Evolutionary conservation across 2,329 filamentous ascomycete species (phyloP), one percentile per base, ranked within the genome.

Genomic region (Clonostachys sp.): DNA sequence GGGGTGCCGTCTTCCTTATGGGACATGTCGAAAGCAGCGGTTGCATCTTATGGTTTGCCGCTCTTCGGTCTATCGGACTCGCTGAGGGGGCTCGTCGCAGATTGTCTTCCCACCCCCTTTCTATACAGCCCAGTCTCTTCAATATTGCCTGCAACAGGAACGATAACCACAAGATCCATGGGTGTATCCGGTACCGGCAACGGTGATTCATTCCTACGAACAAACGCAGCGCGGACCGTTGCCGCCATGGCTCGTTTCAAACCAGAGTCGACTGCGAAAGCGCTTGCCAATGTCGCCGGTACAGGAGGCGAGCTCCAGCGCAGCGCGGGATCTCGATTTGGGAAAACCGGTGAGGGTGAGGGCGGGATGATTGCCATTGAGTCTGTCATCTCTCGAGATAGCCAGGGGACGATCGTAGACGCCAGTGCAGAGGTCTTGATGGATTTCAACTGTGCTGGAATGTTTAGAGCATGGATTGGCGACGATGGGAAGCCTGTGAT

Each of bases 341-440:
- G 75, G 2, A 75, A 71, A 47, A 87, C 84, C 0, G 86, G 87
- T 3, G 90, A 95, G 61, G 91, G 91, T 0, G 80, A 88, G 59
- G 91, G 89, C 1, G 91, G 91, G 0, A 87, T 96, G 44, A 95
- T 96, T 56, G 91, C 89, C 0, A 87, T 91, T 42, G 86, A 91
- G 58, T 64, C 79, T 18, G 72, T 72, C 0, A 65, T 79, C 2
- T 68, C 75, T 12, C 60, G 65, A 3, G 69, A 77, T 50, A 64
- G 54, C 5, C 57, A 68, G n/a, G 73, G 74, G 0, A 54, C 54
- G n/a, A 56, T 72, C 6, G 60, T 76, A 2, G 66, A 67, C 3
- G 62, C 65, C 2, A 58, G 68, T 13, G 71, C 70, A 2, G 72
- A 78, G 45, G 74, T 95, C 6, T 68, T 91, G 14, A 86, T 84